A percentile compares a stretch with the other conserved stretches of the same genome.
These are phyloP conservation scores for Oryza punctata DNA, from an alignment of 176 grass and related monocot species.

Conservation along the genomic window DNA sequence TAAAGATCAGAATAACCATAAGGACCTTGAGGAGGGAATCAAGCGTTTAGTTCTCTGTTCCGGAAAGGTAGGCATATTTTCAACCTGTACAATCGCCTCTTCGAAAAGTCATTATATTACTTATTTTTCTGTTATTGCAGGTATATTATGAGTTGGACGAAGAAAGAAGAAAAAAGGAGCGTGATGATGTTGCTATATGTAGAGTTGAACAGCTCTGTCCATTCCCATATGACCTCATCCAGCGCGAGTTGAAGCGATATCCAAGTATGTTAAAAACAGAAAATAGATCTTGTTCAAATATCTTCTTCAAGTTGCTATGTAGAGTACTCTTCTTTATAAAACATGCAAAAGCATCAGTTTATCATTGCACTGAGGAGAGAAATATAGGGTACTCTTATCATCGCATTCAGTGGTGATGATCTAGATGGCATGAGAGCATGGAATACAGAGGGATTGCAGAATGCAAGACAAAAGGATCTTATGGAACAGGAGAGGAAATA, in stretches of 20 bases:
- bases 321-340: background rate
- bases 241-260: conserved; percentile 95
- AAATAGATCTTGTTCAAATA: background rate
- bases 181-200: conserved; percentile 87
- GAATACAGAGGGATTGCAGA: background rate
- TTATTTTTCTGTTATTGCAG: conserved; percentile 43
- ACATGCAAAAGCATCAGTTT: background rate
- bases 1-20: conserved; percentile 83
- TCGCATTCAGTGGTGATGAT: background rate
- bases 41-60: conserved; percentile 87
- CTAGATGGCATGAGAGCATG: background rate
- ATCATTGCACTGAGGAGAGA: background rate
- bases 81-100: background rate
- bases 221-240: conserved; percentile 85
- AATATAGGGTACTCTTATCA: background rate
- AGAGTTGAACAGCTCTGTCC: conserved; percentile 97
- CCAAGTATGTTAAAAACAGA: conserved; percentile 63
- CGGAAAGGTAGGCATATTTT: conserved; percentile 61
- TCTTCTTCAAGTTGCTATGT: background rate
- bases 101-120: background rate
- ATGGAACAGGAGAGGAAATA: background rate
- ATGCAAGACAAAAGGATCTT: background rate
- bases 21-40: conserved; percentile 82
- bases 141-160: conserved; percentile 97
- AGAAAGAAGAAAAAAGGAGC: conserved; percentile 66